Evolutionary conservation across 306 rosid genomes (phyloP), one percentile per base, ranked within the genome.

Genomic region (Aeschynomene evenia): DNA sequence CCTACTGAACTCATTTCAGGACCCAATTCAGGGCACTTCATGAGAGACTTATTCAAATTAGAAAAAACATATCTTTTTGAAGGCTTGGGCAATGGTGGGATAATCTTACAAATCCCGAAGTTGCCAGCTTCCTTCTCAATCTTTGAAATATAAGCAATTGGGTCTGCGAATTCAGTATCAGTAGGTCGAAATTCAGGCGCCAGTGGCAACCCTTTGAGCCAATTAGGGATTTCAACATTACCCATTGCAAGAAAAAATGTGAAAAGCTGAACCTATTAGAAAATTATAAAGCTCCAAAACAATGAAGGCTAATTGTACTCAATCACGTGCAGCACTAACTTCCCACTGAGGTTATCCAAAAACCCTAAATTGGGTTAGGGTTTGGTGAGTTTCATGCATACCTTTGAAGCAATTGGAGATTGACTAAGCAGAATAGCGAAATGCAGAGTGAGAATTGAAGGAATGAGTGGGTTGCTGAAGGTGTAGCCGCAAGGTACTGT

Each of bases 131-230:
- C 87, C 86, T 88, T 89, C 83, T 95, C 99, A 74, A 95, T 95
- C 85, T 91, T 95, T 19, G 99, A 91, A 77, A 95, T 91, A 72
- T 91, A 95, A 71, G 97, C 95, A 86, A 95, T 85, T 9, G 99
- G 99, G 97, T 91, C 99, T 2, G 89, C 82, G 23, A 95, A 95
- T 80, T 94, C 99, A 2, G 97, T 91, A 51, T 91, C 97, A 0
- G 99, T 95, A 29, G 99, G 99, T 46, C 87, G 89, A 84, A 95
- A 95, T 79, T 84, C 95, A 2, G 96, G 99, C 19, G 99, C 99
- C 80, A 81, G 82, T n/a, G 97, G 96, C 88, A 94, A 76, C 83
- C 73, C 81, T 77, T 88, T 48, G 2, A 91, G 85, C 99, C 99
- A 94, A 76, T 82, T 83, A 61, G 97, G 97, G 76, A 85, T 87